Conservation (phyloP, 2,329 filamentous ascomycete genomes). For the Stagonosporopsis rhizophila region DNA sequence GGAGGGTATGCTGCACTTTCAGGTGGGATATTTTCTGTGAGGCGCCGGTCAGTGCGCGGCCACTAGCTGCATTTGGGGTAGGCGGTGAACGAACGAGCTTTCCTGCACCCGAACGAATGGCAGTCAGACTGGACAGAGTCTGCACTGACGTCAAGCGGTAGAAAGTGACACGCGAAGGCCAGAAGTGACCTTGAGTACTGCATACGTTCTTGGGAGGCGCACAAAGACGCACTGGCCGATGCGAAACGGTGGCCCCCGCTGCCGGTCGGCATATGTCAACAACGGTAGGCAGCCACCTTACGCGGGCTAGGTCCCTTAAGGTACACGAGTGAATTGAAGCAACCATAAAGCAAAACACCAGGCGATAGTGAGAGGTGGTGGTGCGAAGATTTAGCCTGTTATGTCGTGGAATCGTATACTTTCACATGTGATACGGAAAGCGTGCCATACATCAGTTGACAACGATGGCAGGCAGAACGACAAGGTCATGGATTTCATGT, state of each 20-base stretch:
- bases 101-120: slow-evolving; percentile 17
- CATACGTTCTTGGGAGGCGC: neutral
- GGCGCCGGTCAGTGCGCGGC: slow-evolving; percentile 19
- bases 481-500: neutral
- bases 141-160: slow-evolving; percentile 9
- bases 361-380: neutral
- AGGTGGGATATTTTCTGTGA: slow-evolving; percentile 24
- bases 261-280: slow-evolving; percentile 7
- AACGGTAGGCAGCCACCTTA: slow-evolving; percentile 11
- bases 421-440: neutral
- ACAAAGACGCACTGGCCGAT: slow-evolving; percentile 5
- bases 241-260: slow-evolving; percentile 6
- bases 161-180: neutral
- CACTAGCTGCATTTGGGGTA: slow-evolving; percentile 23
- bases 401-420: neutral
- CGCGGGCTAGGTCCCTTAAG: neutral
- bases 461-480: neutral
- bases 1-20: slow-evolving; percentile 15
- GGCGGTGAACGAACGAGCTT: slow-evolving; percentile 23
- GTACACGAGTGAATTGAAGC: neutral
- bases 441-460: neutral
- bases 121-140: slow-evolving; percentile 9
- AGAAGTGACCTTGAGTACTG: neutral
- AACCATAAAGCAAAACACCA: neutral
- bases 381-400: neutral